A percentile compares a stretch with the other conserved stretches of the same genome.
Evolutionary conservation across 805 yeast genomes (phyloP).

Genomic region (Barnettozyma vustinii): DNA sequence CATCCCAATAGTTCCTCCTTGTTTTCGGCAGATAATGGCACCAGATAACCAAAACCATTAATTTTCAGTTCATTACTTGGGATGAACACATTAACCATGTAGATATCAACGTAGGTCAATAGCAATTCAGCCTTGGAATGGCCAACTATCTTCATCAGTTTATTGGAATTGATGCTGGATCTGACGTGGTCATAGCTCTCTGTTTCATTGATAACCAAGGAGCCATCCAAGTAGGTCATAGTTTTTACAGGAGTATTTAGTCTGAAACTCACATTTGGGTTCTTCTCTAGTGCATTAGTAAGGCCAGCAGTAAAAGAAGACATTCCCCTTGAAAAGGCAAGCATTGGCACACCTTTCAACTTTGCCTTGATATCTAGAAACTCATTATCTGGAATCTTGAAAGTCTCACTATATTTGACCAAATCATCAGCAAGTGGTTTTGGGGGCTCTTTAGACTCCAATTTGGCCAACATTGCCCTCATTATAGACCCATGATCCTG

Average conservation of each 20-base stretch:
- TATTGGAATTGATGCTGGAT: slow-evolving; percentile 47
- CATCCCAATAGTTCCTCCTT: slow-evolving; percentile 70
- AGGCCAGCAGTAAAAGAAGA: slow-evolving; percentile 45
- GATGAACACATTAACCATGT: slow-evolving; percentile 64
- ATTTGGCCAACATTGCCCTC: slow-evolving; percentile 34
- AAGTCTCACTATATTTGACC: slow-evolving; percentile 32
- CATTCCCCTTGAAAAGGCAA: slow-evolving; percentile 53
- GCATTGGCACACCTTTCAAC: slow-evolving; percentile 55
- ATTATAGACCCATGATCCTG: slow-evolving; percentile 52
- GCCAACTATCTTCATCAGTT: slow-evolving; percentile 26
- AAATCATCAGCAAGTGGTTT: slow-evolving; percentile 26
- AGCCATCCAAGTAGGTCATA: not conserved
- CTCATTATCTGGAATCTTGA: slow-evolving; percentile 38
- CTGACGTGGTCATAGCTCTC: slow-evolving; percentile 48
- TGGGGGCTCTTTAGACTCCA: slow-evolving; percentile 6
- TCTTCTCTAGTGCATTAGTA: slow-evolving; percentile 30
- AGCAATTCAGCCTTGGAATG: slow-evolving; percentile 7
- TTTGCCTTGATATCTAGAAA: slow-evolving; percentile 26
- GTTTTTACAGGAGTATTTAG: slow-evolving; percentile 25
- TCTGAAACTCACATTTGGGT: slow-evolving; percentile 37
- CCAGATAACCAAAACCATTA: slow-evolving; percentile 83
- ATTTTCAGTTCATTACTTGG: slow-evolving; percentile 39
- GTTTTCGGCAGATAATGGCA: slow-evolving; percentile 51
- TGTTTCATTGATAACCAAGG: slow-evolving; percentile 4
- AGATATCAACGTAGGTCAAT: slow-evolving; percentile 35